Evolutionary conservation across 2,329 filamentous ascomycete species (phyloP).

Genomic region (Xylaria sp.): DNA sequence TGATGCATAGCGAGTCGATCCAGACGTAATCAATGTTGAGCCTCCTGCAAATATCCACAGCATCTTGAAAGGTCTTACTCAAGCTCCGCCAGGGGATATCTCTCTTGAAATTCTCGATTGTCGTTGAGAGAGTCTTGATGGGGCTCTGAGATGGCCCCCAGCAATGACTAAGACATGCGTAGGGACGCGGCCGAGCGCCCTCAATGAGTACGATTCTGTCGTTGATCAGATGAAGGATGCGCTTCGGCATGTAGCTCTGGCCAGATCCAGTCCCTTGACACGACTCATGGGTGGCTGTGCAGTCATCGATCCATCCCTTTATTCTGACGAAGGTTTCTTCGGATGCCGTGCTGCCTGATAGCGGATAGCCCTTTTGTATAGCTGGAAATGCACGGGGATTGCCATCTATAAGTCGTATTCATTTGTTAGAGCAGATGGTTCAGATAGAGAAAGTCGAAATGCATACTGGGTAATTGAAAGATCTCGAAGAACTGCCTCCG

Average conservation of each 20-base stretch:
- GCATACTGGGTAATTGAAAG: conserved; percentile 15
- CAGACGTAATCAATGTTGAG: conserved; percentile 29
- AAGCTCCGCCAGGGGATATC: conserved; percentile 15
- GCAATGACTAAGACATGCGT: conserved; percentile 36
- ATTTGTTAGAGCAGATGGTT: background rate
- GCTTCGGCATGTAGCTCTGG: conserved; percentile 29
- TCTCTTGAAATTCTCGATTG: conserved; percentile 22
- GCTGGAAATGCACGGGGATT: conserved; percentile 7
- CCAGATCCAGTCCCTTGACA: background rate
- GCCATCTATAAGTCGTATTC: background rate
- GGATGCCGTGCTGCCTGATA: conserved; percentile 21
- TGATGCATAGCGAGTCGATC: conserved; percentile 32
- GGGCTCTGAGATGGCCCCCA: conserved; percentile 29
- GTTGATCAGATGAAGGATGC: conserved; percentile 19
- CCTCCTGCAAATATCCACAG: conserved; percentile 24
- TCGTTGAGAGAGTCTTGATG: conserved; percentile 22
- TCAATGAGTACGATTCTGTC: conserved; percentile 20
- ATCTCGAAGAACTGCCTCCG: conserved; percentile 24
- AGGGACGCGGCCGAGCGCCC: conserved; percentile 7
- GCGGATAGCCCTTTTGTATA: conserved; percentile 15
- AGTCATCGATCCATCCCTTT: conserved; percentile 15
- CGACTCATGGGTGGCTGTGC: background rate
- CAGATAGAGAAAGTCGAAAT: background rate
- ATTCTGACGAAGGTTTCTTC: conserved; percentile 16
- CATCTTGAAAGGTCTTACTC: conserved; percentile 32